phyloP scores from a whole-genome alignment of 768 basidiomycete genomes.

The Pholiota conissans region DNA sequence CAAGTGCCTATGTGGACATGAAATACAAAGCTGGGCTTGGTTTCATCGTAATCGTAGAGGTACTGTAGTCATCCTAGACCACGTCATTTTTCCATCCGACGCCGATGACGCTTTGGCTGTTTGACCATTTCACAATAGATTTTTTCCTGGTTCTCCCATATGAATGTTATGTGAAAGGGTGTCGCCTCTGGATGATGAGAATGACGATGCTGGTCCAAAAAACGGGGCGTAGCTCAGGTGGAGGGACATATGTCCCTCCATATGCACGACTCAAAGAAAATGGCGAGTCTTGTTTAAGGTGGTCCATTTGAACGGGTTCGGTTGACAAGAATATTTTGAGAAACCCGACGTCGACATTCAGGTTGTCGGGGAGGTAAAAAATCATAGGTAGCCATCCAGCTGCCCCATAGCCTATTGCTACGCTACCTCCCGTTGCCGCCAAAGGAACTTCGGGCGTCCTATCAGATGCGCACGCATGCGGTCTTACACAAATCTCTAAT shows the following conservation, averaged over 20 bases:
- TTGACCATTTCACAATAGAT: no score
- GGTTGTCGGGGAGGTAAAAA: background rate
- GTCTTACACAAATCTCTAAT: no score
- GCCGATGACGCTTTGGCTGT: no score
- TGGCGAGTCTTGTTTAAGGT: background rate
- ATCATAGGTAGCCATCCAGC: background rate
- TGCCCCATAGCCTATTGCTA: background rate
- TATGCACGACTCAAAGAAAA: background rate
- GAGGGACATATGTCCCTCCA: background rate
- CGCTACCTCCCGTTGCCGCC: background rate
- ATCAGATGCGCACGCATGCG: no score
- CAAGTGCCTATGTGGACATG: background rate
- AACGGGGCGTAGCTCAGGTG: background rate
- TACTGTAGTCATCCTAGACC: no score
- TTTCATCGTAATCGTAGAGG: no score
- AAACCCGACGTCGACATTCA: background rate
- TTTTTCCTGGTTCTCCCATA: no score
- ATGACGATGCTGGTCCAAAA: background rate
- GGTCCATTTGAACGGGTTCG: background rate
- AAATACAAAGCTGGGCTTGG: background rate
- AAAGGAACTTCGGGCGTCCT: no score
- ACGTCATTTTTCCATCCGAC: no score
- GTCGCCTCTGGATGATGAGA: background rate
- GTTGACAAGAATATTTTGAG: background rate
- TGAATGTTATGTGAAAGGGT: no score